Conservation (phyloP, 2,329 filamentous ascomycete genomes). For the Mycosphaerella sp. region DNA sequence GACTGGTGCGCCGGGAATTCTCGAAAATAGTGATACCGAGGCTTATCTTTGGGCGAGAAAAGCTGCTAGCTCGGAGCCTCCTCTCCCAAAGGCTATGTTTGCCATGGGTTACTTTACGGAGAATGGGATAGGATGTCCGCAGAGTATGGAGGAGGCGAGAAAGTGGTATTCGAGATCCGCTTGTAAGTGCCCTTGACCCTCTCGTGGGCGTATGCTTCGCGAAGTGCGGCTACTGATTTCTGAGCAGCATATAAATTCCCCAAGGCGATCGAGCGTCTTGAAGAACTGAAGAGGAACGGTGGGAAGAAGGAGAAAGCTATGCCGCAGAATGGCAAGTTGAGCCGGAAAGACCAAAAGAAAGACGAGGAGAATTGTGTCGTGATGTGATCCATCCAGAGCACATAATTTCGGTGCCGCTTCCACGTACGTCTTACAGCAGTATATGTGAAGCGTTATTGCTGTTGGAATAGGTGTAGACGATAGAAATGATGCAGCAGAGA, state of each 20-base stretch:
- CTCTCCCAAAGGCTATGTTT: conserved; percentile 86
- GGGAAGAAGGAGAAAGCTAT: conserved; percentile 45
- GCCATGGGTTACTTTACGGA: conserved; percentile 98
- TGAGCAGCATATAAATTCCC: conserved; percentile 79
- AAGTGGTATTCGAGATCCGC: conserved; percentile 97
- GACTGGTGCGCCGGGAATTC: conserved; percentile 78
- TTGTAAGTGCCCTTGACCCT: conserved; percentile 55
- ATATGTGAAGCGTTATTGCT: too few species aligned
- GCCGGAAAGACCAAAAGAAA: conserved; percentile 72
- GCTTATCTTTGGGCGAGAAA: conserved; percentile 97
- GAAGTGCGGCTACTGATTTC: background rate
- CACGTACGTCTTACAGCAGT: too few species aligned
- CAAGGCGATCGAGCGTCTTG: conserved; percentile 84
- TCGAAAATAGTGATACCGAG: conserved; percentile 89
- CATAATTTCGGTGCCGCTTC: too few species aligned
- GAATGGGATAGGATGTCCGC: conserved; percentile 79
- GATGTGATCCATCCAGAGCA: conserved; percentile 51
- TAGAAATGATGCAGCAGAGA: too few species aligned
- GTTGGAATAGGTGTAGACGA: too few species aligned
- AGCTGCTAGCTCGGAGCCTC: conserved; percentile 63
- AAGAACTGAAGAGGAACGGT: conserved; percentile 80
- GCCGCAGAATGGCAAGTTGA: conserved; percentile 60
- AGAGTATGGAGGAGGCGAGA: conserved; percentile 90
- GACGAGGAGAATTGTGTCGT: conserved; percentile 82
- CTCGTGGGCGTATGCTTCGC: background rate